Evolutionary conservation across 331 rosid species (phyloP), one percentile per base, ranked within the genome.

Genomic region (Phaseolus coccineus): DNA sequence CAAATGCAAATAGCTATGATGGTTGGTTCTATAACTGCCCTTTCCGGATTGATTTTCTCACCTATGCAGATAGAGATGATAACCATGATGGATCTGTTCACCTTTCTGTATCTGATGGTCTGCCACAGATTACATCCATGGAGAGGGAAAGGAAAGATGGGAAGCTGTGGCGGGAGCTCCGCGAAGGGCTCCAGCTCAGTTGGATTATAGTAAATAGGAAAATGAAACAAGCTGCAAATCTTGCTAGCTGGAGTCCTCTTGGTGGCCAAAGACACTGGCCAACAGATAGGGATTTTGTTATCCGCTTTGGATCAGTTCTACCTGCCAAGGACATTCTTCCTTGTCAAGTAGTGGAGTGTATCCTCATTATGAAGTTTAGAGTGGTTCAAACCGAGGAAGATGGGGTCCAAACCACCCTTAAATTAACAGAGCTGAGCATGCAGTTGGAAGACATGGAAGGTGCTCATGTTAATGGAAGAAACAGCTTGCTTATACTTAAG

Each of bases 191-290:
- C 66, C 86, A 80, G 47, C 93, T 92, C 15, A 88, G 93, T 78
- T 92, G 97, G 94, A 92, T 92, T 52, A 80, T 92, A 5, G 94
- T 85, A 48, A 92, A 92, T 81, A 78, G 63, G 63, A 92, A 88
- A 81, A 88, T 83, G 72, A 92, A 87, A 85, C 91, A 82, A 85
- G 94, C 97, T 68, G 94, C 92, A 11, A 92, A 90, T 86, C 90
- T 92, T 73, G 90, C 94, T 52, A 85, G 97, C 85, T 92, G 97
- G 94, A 82, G 85, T 70, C 91, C 97, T 62, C 89, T 92, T 30
- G 93, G 94, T 3, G 97, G 97, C 50, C 94, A 88, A 64, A 82
- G 97, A 79, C 94, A 92, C 76, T 92, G 97, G 97, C 97, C 97
- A 24, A 90, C 97, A 3, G 97, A 92, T 78, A 88, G 81, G 80